Conservation (phyloP, 805 yeast genomes). For the Metschnikowia santaceciliae region DNA sequence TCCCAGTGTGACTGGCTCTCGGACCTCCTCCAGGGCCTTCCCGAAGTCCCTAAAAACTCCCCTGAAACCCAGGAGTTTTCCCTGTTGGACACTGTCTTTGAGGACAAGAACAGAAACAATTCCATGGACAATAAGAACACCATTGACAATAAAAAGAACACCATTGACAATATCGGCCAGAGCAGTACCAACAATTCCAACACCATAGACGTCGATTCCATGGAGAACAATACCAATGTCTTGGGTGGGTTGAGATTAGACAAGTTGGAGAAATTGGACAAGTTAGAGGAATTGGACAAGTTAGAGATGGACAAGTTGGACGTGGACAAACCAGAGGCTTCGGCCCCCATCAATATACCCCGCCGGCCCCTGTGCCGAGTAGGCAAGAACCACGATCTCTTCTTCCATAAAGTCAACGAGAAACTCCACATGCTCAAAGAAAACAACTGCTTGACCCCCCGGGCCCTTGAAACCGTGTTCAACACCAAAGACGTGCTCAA, state of each 20-base stretch:
- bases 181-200: not conserved
- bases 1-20: not conserved
- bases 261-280: not conserved
- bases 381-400: not conserved
- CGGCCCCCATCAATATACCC: not conserved
- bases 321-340: not conserved
- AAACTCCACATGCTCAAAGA: constrained; percentile 17
- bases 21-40: not conserved
- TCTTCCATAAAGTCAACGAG: constrained; percentile 14
- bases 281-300: not conserved
- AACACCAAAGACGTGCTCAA: constrained; percentile 28
- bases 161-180: no score
- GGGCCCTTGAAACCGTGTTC: constrained; percentile 26
- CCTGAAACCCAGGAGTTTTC: not conserved
- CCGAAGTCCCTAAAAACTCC: constrained; percentile 3
- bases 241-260: no score
- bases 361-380: not conserved
- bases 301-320: no score
- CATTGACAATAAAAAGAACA: no score
- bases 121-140: no score
- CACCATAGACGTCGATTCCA: no score
- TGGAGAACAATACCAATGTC: no score
- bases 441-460: constrained; percentile 20
- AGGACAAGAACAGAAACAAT: not conserved
- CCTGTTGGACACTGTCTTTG: not conserved